Evolutionary conservation across 805 yeast genomes (phyloP).

Genomic region (Pichia gijzeniarum): DNA sequence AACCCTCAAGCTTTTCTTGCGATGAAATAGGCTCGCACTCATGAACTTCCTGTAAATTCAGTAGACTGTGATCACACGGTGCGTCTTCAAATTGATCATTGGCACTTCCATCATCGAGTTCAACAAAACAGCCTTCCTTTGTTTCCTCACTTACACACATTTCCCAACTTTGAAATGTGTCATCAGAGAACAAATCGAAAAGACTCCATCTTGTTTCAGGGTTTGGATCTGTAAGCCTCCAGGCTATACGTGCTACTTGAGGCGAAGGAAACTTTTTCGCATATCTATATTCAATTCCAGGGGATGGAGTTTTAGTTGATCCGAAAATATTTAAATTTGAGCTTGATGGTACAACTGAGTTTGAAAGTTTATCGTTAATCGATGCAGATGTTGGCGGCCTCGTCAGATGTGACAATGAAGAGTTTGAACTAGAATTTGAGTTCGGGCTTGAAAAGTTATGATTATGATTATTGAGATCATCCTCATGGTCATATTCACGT

Average conservation of each 20-base stretch:
- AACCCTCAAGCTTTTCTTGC: too few species aligned
- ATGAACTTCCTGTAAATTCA: neutral
- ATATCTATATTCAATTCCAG: conserved; percentile 67
- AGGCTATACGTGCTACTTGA: conserved; percentile 67
- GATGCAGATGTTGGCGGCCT: conserved; percentile 2
- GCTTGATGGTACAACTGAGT: neutral
- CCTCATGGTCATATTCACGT: neutral
- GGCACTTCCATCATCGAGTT: conserved; percentile 15
- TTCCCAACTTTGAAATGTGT: conserved; percentile 58
- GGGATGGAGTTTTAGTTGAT: conserved; percentile 24
- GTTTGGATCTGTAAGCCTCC: conserved; percentile 70
- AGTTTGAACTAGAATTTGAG: conserved; percentile 6
- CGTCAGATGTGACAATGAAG: conserved; percentile 7
- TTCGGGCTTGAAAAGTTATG: neutral
- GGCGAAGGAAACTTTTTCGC: conserved; percentile 56
- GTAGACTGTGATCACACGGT: neutral
- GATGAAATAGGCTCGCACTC: too few species aligned
- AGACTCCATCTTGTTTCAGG: conserved; percentile 51
- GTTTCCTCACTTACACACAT: conserved; percentile 52
- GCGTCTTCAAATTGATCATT: conserved; percentile 11
- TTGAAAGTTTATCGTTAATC: neutral
- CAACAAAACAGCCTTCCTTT: conserved; percentile 9
- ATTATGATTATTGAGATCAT: neutral
- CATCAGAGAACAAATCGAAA: conserved; percentile 52
- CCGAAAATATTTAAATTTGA: conserved; percentile 3